Conservation (phyloP, 352 stramenopile species). For the Pythium rishiriense region DNA sequence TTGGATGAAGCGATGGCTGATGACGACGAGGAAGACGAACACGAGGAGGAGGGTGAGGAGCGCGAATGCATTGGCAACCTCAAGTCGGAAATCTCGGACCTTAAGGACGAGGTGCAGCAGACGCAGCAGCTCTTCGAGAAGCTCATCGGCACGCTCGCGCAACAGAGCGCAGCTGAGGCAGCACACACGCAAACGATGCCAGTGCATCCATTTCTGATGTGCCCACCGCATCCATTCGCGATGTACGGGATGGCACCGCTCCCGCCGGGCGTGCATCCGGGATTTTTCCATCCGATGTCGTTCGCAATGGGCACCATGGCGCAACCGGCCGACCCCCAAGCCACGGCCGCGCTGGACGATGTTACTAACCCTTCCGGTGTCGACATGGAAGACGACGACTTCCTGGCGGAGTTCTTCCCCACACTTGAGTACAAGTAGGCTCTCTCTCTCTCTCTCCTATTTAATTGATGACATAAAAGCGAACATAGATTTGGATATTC, state of each 20-base stretch:
- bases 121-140: slow-evolving; percentile 25
- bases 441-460: background rate
- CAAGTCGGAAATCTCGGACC: slow-evolving; percentile 15
- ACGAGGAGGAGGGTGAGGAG: background rate
- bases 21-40: background rate
- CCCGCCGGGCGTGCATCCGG: background rate
- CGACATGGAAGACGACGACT: background rate
- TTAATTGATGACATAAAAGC: too few relatives aligned
- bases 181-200: background rate
- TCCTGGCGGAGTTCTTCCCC: slow-evolving; percentile 5
- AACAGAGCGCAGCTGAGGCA: background rate
- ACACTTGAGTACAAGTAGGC: background rate
- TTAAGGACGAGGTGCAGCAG: slow-evolving; percentile 24
- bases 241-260: background rate
- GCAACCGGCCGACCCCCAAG: background rate
- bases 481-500: too few relatives aligned
- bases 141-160: slow-evolving; percentile 14
- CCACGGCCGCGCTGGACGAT: background rate
- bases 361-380: background rate
- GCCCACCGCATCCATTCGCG: background rate
- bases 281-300: background rate
- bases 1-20: slow-evolving; percentile 1
- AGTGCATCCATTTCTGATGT: background rate
- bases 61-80: slow-evolving; percentile 10
- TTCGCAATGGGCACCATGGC: background rate